Evolutionary conservation across 192 early-diverging fungal genomes (phyloP), one percentile per base, ranked within the genome.

Genomic region (Chytriomyces sp.): DNA sequence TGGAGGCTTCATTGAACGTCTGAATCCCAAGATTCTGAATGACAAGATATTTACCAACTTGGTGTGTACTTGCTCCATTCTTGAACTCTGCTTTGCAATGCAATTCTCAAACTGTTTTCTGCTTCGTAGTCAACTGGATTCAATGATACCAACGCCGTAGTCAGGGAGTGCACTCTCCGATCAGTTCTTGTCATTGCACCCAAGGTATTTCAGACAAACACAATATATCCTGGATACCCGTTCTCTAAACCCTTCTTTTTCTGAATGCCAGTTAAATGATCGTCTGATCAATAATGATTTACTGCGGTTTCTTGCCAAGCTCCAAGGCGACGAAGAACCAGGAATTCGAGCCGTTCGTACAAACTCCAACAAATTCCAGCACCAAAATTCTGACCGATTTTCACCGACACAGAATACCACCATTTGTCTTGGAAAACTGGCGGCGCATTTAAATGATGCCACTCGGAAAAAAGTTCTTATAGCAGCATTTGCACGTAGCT

Each of bases 341-440:
- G 96, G 96, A 2, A 99, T 99, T 77, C 87, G 97, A 43, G 97
- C 97, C 7, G 82, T 84, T 77, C 6, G 62, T 59, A 18, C 5
- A 13, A 68, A 6, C 20, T n/a, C 20, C 43, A 18, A 69, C 7
- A 48, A 1, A 45, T 9, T 75, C 6, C 48, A 24, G 13, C 50
- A n/a, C 18, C 13, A 48, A 13, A 16, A 7, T 20, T 48, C 44
- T 35, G 35, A 35, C 35, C 35, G 35, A 35, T 35, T 35, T 35
- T 35, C 35, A 35, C 35, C 35, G 4, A 35, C 35, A 35, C 60
- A 84, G 80, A 99, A 99, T 80, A 92, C 96, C 18, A 93, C 95
- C 16, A 94, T 99, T 50, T 98, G 96, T 76, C 80, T 99, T 16
- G 96, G 94, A n/a, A 97, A 98, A 80, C 88, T 98, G 49, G 91